Evolutionary conservation across 2,329 filamentous ascomycete species (phyloP), one percentile per base, ranked within the genome.

Genomic region (Cladosporium sp.): DNA sequence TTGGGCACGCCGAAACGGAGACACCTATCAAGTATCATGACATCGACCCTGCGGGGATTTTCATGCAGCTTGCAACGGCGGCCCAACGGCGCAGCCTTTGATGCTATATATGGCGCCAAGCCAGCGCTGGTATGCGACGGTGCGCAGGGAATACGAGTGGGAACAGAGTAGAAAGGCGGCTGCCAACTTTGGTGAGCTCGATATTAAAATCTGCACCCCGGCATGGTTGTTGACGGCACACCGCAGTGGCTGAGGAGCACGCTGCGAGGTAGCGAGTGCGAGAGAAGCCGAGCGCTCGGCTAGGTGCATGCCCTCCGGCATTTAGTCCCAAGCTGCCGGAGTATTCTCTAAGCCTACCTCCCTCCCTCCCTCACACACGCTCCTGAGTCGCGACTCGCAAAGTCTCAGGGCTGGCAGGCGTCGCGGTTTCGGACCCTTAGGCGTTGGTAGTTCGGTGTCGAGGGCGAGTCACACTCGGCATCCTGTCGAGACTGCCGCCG

Each of bases 41-140:
- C 45, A 50, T 50, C 28, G 25, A 36, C 45, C 49, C 34, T 51
- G 51, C 42, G 51, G 51, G 51, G 49, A 43, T 30, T 25, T 43
- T 30, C 51, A 54, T 54, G 51, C 51, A 43, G 51, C 51, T 54
- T 40, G 25, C 51, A 54, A 54, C 51, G 51, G 51, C 38, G 38
- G 37, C 39, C 51, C 38, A 54, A 54, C 51, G 51, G 51, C 30
- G 37, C 51, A 42, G 42, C 42, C 43, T 37, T 42, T 54, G 51
- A 34, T 54, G 38, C 51, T 54, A 54, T 54, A 42, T 17, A 54
- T 34, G 51, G 51, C 51, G 51, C 51, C 51, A 54, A 54, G n/a
- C 17, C 5, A 14, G 25, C 38, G 51, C 45, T 50, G 45, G 25
- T 9, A 15, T 17, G 36, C 45, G 45, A 50, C 45, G n/a, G 45